phyloP scores from a whole-genome alignment of 768 basidiomycete genomes.

The Boletales sp. region DNA sequence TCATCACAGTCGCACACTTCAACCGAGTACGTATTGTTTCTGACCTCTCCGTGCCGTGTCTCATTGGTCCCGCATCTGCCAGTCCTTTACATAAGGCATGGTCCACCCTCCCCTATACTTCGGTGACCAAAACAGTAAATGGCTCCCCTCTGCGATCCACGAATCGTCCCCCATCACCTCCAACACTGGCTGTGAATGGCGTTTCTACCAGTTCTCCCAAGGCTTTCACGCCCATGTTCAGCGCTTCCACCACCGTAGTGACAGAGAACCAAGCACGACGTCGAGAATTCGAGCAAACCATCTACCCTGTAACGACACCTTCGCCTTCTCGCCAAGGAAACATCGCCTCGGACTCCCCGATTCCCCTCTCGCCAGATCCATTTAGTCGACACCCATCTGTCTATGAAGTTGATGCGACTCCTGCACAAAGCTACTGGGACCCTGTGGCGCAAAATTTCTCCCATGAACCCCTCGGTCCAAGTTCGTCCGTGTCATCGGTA shows the following conservation, averaged over 20 bases:
- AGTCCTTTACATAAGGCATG: conserved; percentile 25
- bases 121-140: conserved; percentile 22
- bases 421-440: conserved; percentile 46
- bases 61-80: conserved; percentile 7
- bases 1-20: conserved; percentile 10
- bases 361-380: conserved; percentile 82
- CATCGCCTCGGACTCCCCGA: conserved; percentile 47
- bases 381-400: conserved; percentile 69
- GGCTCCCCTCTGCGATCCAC: conserved; percentile 18
- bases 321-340: conserved; percentile 23
- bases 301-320: conserved; percentile 42
- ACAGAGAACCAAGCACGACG: conserved; percentile 47
- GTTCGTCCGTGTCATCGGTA: conserved; percentile 24
- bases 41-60: conserved; percentile 4
- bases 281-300: conserved; percentile 49
- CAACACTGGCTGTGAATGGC: conserved; percentile 65
- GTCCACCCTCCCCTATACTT: conserved; percentile 46
- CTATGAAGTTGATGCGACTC: conserved; percentile 28
- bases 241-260: conserved; percentile 26
- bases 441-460: conserved; percentile 22
- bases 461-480: conserved; percentile 16
- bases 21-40: conserved; percentile 19
- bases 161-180: conserved; percentile 48
- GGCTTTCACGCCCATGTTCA: conserved; percentile 33
- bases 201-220: conserved; percentile 59